These are phyloP conservation scores for Beta corolliflora DNA, from an alignment of 179 eudicot species.

Conservation along the genomic window DNA sequence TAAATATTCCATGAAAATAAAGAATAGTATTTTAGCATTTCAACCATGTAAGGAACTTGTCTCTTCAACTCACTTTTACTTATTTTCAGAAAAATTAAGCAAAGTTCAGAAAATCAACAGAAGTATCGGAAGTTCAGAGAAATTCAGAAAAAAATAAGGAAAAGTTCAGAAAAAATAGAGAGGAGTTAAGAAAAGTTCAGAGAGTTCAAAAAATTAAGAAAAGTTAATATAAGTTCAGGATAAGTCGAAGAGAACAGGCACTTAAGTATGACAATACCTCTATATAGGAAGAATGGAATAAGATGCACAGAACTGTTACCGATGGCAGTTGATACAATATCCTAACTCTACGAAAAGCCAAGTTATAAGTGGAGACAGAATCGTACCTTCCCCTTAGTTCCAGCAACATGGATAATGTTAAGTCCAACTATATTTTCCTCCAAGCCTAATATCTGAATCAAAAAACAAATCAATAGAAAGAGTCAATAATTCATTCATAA, in stretches of 20 bases:
- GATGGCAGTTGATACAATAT: background rate
- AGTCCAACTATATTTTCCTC: slow-evolving; percentile 69
- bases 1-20: background rate
- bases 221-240: no score
- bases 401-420: slow-evolving; percentile 88
- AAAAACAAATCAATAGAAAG: background rate
- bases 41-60: background rate
- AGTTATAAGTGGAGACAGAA: background rate
- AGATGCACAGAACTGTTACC: background rate
- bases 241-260: no score
- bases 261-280: no score
- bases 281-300: background rate
- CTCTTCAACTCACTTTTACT: no score
- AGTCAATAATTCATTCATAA: slow-evolving; percentile 31
- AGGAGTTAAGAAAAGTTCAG: no score
- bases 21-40: background rate
- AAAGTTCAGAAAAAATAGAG: no score
- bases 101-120: no score
- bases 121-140: no score
- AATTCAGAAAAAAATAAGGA: no score
- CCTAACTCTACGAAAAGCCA: background rate
- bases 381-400: slow-evolving; percentile 89
- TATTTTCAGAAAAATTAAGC: no score
- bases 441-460: slow-evolving; percentile 66
- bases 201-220: no score